A percentile compares a stretch with the other conserved stretches of the same genome.
phyloP scores from a whole-genome alignment of 129 eudicot species.

The Escallonia rubra region DNA sequence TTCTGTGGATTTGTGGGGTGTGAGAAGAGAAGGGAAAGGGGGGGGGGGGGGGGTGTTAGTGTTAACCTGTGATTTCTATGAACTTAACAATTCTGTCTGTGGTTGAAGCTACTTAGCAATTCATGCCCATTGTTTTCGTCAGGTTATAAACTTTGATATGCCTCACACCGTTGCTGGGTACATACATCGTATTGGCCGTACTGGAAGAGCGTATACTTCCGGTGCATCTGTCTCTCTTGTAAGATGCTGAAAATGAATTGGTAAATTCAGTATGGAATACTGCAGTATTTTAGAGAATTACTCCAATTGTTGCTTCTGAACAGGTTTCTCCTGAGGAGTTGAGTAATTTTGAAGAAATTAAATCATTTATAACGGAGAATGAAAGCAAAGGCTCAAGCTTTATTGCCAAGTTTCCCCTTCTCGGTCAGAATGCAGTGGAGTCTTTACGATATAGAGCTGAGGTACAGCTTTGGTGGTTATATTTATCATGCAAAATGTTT shows the following conservation, averaged over 20 bases:
- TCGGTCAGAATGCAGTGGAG: slow-evolving; percentile 84
- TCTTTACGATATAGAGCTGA: slow-evolving; percentile 92
- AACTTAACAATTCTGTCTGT: background rate
- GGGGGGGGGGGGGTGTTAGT: too few species aligned
- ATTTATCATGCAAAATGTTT: too few species aligned
- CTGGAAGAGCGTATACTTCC: slow-evolving; percentile 87
- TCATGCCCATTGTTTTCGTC: slow-evolving; percentile 10
- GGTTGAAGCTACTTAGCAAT: background rate
- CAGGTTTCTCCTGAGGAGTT: slow-evolving; percentile 84
- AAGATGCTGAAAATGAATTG: slow-evolving; percentile 18
- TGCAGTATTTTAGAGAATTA: background rate
- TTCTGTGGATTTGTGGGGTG: too few species aligned
- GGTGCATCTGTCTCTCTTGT: slow-evolving; percentile 97
- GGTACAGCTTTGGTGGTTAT: slow-evolving; percentile 33
- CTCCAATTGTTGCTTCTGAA: slow-evolving; percentile 7
- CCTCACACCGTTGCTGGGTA: slow-evolving; percentile 83
- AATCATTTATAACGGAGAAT: slow-evolving; percentile 59
- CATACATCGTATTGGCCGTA: slow-evolving; percentile 95
- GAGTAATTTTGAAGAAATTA: slow-evolving; percentile 74
- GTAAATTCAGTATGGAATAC: background rate
- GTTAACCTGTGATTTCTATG: too few species aligned
- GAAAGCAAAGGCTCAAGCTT: slow-evolving; percentile 36
- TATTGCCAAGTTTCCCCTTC: slow-evolving; percentile 74
- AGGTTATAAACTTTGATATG: slow-evolving; percentile 96
- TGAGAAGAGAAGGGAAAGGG: too few species aligned